Conservation (phyloP, 768 basidiomycete genomes). For the Kwoniella europaea region DNA sequence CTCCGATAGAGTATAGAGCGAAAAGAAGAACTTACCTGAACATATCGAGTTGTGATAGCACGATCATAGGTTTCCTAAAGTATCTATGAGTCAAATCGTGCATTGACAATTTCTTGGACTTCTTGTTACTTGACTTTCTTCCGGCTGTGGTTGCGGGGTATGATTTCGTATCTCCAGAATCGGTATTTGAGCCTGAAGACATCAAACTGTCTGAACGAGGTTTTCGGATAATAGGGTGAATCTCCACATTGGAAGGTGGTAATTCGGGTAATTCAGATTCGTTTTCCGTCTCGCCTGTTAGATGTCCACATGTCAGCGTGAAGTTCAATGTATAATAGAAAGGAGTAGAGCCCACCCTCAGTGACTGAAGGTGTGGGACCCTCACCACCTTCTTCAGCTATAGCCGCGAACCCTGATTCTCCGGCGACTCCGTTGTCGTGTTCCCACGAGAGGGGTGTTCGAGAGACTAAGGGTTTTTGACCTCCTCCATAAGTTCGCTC, state of each 20-base stretch:
- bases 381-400: constrained; percentile 18
- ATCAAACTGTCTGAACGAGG: constrained; percentile 41
- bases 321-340: background rate
- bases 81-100: constrained; percentile 89
- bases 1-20: no score
- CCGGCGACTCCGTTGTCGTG: constrained; percentile 12
- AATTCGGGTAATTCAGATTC: constrained; percentile 51
- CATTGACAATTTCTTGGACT: constrained; percentile 65
- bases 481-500: constrained; percentile 86
- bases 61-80: constrained; percentile 83
- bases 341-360: constrained; percentile 47
- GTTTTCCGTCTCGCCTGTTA: constrained; percentile 51
- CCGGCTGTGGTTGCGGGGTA: background rate
- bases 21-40: no score
- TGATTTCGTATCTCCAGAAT: constrained; percentile 17
- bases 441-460: constrained; percentile 65
- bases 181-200: constrained; percentile 29
- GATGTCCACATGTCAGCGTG: background rate
- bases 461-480: constrained; percentile 83
- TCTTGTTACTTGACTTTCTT: constrained; percentile 18
- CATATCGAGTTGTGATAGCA: constrained; percentile 79
- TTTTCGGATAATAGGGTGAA: constrained; percentile 24
- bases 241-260: constrained; percentile 13
- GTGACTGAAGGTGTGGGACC: constrained; percentile 51
- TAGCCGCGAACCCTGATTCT: constrained; percentile 19